These are phyloP conservation scores for Talaromyces piceae DNA, from an alignment of 2,329 filamentous ascomycete species.

Conservation along the genomic window DNA sequence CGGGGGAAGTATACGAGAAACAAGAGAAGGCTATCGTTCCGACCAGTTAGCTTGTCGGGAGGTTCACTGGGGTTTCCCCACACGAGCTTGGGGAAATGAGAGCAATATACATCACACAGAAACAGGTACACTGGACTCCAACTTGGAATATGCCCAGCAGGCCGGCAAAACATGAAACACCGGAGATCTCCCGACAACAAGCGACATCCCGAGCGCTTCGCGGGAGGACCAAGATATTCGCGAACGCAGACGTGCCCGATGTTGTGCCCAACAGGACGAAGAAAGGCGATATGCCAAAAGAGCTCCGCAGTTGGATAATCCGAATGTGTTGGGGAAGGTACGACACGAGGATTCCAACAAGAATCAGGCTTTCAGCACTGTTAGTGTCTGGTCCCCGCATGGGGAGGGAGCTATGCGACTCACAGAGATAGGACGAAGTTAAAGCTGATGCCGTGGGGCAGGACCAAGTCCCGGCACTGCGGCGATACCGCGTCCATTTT, in stretches of 20 bases:
- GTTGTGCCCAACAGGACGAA: slow-evolving; percentile 92
- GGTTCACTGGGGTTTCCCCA: neutral
- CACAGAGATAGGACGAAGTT: slow-evolving; percentile 51
- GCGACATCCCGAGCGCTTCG: slow-evolving; percentile 72
- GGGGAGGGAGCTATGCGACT: slow-evolving; percentile 13
- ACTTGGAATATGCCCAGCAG: slow-evolving; percentile 86
- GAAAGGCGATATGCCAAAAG: slow-evolving; percentile 90
- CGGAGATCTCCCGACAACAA: slow-evolving; percentile 76
- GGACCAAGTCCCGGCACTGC: slow-evolving; percentile 46
- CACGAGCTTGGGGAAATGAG: neutral
- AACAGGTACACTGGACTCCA: slow-evolving; percentile 85
- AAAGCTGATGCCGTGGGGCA: slow-evolving; percentile 44
- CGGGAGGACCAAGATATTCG: slow-evolving; percentile 86
- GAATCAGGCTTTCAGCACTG: slow-evolving; percentile 51
- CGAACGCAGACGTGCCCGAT: slow-evolving; percentile 79
- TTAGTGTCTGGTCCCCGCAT: slow-evolving; percentile 7
- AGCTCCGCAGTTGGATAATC: slow-evolving; percentile 76
- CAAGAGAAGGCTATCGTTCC: slow-evolving; percentile 63
- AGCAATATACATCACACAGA: slow-evolving; percentile 69
- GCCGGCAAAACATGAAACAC: slow-evolving; percentile 76
- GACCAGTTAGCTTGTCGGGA: neutral
- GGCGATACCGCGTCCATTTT: slow-evolving; percentile 21
- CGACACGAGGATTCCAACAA: slow-evolving; percentile 81
- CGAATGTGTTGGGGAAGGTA: slow-evolving; percentile 93
- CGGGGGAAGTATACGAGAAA: slow-evolving; percentile 91